These are phyloP conservation scores for Termitomyces sp. DNA, from an alignment of 768 basidiomycete species.

Conservation along the genomic window DNA sequence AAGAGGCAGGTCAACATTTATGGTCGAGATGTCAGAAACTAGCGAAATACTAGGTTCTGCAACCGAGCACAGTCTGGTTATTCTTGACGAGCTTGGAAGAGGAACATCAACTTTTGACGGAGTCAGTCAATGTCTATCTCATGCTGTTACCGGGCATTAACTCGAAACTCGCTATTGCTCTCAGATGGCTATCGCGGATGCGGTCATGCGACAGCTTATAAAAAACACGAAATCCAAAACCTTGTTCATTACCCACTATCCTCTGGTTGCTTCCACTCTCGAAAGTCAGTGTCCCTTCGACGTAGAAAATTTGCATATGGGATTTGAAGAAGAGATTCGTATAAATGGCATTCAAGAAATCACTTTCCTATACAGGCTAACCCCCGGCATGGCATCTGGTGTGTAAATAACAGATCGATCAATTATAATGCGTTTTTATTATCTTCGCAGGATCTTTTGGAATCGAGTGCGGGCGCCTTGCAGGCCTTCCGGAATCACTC, in stretches of 20 bases:
- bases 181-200: slow-evolving; percentile 84
- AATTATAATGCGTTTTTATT: neutral
- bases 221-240: slow-evolving; percentile 59
- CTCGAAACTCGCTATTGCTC: neutral
- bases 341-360: slow-evolving; percentile 75
- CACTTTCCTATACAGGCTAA: slow-evolving; percentile 80
- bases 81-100: slow-evolving; percentile 86
- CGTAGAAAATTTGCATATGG: slow-evolving; percentile 84
- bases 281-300: slow-evolving; percentile 53
- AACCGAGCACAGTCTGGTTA: slow-evolving; percentile 73
- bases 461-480: slow-evolving; percentile 87
- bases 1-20: slow-evolving; percentile 88
- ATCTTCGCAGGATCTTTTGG: slow-evolving; percentile 67
- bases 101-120: slow-evolving; percentile 95
- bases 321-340: slow-evolving; percentile 63
- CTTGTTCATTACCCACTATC: slow-evolving; percentile 95
- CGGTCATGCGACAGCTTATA: slow-evolving; percentile 71
- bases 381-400: slow-evolving; percentile 64
- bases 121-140: slow-evolving; percentile 23
- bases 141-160: neutral
- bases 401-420: neutral
- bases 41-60: slow-evolving; percentile 81
- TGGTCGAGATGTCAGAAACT: slow-evolving; percentile 96
- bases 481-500: slow-evolving; percentile 71
- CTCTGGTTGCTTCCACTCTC: slow-evolving; percentile 68